Conservation (phyloP, 768 basidiomycete species). For the Phlebiopsis gigantea region DNA sequence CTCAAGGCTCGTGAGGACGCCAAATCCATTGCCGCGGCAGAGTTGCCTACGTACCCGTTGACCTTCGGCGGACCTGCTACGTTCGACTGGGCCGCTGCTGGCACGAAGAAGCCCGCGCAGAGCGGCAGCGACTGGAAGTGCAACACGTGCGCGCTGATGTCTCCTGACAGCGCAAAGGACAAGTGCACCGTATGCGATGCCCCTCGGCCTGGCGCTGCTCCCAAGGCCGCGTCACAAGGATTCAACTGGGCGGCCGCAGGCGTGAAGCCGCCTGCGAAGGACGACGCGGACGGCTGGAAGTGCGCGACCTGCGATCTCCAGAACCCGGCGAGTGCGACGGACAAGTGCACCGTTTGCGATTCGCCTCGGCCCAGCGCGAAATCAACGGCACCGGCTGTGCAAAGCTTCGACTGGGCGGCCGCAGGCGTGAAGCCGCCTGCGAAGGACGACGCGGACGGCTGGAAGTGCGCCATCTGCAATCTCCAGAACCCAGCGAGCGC, state of each 20-base stretch:
- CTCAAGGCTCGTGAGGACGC: slow-evolving; percentile 30
- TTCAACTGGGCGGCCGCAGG: slow-evolving; percentile 55
- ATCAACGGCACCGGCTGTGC: background rate
- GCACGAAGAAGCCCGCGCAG: slow-evolving; percentile 39
- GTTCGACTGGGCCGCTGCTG: slow-evolving; percentile 48
- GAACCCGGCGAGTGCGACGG: slow-evolving; percentile 31
- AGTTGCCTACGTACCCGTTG: slow-evolving; percentile 44
- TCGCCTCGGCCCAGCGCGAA: slow-evolving; percentile 20
- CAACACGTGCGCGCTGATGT: slow-evolving; percentile 38
- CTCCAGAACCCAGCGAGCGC: slow-evolving; percentile 32
- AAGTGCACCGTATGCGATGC: slow-evolving; percentile 43
- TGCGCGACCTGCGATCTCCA: slow-evolving; percentile 45
- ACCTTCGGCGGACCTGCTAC: slow-evolving; percentile 22
- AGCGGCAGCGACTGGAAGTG: slow-evolving; percentile 46
- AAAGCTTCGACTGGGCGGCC: slow-evolving; percentile 42
- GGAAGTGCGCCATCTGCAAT: slow-evolving; percentile 53
- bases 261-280: slow-evolving; percentile 35
- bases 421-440: slow-evolving; percentile 48
- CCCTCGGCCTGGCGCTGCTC: slow-evolving; percentile 16
- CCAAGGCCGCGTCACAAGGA: background rate
- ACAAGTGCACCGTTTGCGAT: slow-evolving; percentile 44
- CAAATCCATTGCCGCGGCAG: slow-evolving; percentile 31
- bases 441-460: slow-evolving; percentile 27
- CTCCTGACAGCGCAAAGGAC: slow-evolving; percentile 30
- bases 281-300: slow-evolving; percentile 39